Conservation (phyloP, 1,284 basidiomycete species). For the Boletus sp. region DNA sequence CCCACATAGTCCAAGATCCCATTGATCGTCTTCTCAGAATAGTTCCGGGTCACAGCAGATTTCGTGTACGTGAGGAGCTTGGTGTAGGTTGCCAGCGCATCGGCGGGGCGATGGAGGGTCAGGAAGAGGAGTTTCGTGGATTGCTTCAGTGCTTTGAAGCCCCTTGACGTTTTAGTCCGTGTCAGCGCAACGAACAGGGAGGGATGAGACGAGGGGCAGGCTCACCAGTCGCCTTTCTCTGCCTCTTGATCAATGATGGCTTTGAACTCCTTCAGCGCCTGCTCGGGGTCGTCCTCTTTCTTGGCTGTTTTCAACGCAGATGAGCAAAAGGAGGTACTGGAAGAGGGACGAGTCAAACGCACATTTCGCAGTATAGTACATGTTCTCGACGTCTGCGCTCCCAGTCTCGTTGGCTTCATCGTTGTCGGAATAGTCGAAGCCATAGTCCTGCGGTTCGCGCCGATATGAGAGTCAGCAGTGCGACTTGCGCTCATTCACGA, state of each 20-base stretch:
- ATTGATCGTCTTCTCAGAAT: conserved; percentile 98
- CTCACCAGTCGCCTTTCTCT: conserved; percentile 90
- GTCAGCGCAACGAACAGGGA: not conserved
- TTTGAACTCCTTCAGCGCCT: conserved; percentile 82
- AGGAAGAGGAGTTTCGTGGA: conserved; percentile 94
- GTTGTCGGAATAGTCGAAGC: conserved; percentile 94
- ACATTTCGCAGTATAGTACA: conserved; percentile 98
- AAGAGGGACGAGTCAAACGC: conserved; percentile 9
- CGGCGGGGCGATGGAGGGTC: conserved; percentile 69
- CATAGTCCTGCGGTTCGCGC: conserved; percentile 71
- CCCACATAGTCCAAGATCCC: conserved; percentile 98
- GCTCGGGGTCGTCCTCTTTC: conserved; percentile 89
- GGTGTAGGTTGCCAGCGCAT: conserved; percentile 84
- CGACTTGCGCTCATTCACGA: conserved; percentile 3
- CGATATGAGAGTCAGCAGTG: conserved; percentile 5
- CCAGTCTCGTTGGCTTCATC: conserved; percentile 77
- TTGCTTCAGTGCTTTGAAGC: conserved; percentile 98
- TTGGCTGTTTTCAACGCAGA: conserved; percentile 54
- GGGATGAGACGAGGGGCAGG: not conserved
- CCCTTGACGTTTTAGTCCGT: conserved; percentile 51
- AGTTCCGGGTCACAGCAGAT: conserved; percentile 85
- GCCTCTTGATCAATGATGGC: conserved; percentile 85
- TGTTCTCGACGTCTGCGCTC: conserved; percentile 94
- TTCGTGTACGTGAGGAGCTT: conserved; percentile 89
- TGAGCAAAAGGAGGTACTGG: conserved; percentile 1